Percentiles rank a stretch among this genome's conserved stretches.
Evolutionary conservation across 768 basidiomycete species (phyloP).

Genomic region (Termitomyces heimii): DNA sequence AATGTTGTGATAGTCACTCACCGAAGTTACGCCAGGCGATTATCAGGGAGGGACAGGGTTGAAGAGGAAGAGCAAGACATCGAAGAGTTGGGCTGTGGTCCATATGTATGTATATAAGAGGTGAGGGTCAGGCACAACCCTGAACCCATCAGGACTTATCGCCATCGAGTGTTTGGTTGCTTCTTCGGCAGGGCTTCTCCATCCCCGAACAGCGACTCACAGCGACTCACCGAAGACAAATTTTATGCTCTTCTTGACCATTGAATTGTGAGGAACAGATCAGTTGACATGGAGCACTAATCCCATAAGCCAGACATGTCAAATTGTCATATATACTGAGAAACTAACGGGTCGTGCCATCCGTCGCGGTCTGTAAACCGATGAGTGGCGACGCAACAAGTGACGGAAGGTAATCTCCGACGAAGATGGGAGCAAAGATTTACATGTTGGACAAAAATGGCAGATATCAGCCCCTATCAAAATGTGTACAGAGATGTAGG

Average conservation of each 20-base stretch:
- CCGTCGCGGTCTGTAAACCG: not conserved
- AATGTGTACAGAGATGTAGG: not conserved
- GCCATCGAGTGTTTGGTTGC: constrained; percentile 1
- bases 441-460: not conserved
- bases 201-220: constrained; percentile 2
- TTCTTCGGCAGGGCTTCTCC: constrained; percentile 2
- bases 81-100: not conserved
- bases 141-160: not conserved
- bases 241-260: not conserved
- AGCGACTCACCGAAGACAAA: not conserved
- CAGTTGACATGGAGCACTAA: not conserved
- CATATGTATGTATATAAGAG: not conserved
- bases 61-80: not conserved
- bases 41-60: not conserved
- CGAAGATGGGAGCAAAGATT: not conserved
- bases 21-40: not conserved
- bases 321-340: not conserved
- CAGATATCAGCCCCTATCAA: not conserved
- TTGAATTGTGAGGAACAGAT: not conserved
- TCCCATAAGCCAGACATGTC: not conserved
- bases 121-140: not conserved
- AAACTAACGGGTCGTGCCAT: not conserved
- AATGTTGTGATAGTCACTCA: constrained; percentile 1
- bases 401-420: not conserved
- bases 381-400: not conserved